Percentiles rank a stretch among this genome's conserved stretches.
Conservation (phyloP, 1,284 basidiomycete species). For the Neotropicomus parvogracilis region DNA sequence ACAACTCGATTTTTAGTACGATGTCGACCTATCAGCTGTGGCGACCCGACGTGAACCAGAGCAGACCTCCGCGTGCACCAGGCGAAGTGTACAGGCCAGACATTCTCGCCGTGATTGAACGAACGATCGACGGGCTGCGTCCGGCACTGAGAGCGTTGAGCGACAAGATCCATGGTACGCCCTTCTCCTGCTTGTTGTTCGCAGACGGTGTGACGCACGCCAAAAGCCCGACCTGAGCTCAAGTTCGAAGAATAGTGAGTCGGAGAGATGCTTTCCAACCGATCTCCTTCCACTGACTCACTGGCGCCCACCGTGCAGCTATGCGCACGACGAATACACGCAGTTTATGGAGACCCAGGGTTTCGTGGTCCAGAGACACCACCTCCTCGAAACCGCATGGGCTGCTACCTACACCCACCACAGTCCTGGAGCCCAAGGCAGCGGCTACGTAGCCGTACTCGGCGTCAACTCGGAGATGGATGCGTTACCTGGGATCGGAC, state of each 20-base stretch:
- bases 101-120: conserved; percentile 52
- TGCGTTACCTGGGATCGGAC: conserved; percentile 60
- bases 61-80: conserved; percentile 10
- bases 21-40: conserved; percentile 12
- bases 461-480: conserved; percentile 77
- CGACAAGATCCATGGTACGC: conserved; percentile 62
- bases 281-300: not conserved
- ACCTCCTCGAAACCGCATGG: conserved; percentile 69
- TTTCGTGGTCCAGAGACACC: conserved; percentile 55
- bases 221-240: conserved; percentile 55
- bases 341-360: conserved; percentile 55
- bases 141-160: conserved; percentile 56
- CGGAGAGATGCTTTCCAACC: no score
- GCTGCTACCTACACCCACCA: conserved; percentile 51
- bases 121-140: conserved; percentile 51
- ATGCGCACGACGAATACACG: conserved; percentile 55
- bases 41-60: conserved; percentile 20
- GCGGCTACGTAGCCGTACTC: conserved; percentile 38
- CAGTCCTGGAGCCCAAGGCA: not conserved
- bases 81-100: conserved; percentile 35
- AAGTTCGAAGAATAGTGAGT: conserved; percentile 54
- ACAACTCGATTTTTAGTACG: not conserved
- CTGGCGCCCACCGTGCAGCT: conserved; percentile 25
- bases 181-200: not conserved
- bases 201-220: not conserved